Percentiles rank a stretch among this genome's conserved stretches.
Conservation (phyloP, 1,139 yeast species). For the Candida mesenterica region DNA sequence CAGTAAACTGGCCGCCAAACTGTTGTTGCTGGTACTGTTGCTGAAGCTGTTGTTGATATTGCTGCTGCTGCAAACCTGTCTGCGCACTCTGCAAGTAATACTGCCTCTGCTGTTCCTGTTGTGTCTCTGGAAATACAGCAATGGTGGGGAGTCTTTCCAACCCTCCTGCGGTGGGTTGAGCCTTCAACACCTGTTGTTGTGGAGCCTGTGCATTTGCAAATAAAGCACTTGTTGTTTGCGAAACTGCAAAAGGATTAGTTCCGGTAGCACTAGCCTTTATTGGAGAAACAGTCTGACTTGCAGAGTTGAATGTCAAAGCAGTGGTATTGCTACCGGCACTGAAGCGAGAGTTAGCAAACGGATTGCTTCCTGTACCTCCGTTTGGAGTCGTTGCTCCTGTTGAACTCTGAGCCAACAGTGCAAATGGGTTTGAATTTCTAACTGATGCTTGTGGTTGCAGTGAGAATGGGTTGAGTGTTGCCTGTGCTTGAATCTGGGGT, state of each 20-base stretch:
- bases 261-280: conserved; percentile 36
- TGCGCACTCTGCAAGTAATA: conserved; percentile 38
- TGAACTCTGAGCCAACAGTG: conserved; percentile 20
- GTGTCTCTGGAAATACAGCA: conserved; percentile 67
- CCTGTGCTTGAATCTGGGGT: conserved; percentile 17
- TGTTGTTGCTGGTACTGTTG: conserved; percentile 15
- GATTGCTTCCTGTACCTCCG: conserved; percentile 39
- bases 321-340: conserved; percentile 35
- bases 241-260: conserved; percentile 46
- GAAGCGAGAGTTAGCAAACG: conserved; percentile 46
- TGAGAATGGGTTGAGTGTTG: conserved; percentile 2
- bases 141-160: conserved; percentile 59
- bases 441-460: conserved; percentile 12
- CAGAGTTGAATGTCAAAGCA: conserved; percentile 30
- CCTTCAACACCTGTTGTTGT: conserved; percentile 28
- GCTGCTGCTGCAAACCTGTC: conserved; percentile 17
- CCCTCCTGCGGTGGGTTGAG: conserved; percentile 68
- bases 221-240: conserved; percentile 35
- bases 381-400: conserved; percentile 13
- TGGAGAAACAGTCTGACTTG: conserved; percentile 20
- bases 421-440: conserved; percentile 42
- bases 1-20: conserved; percentile 1
- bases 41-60: conserved; percentile 13
- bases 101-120: conserved; percentile 38
- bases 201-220: conserved; percentile 22